Evolutionary conservation across 345 rosid species (phyloP).

Genomic region (Raphanus sativus): DNA sequence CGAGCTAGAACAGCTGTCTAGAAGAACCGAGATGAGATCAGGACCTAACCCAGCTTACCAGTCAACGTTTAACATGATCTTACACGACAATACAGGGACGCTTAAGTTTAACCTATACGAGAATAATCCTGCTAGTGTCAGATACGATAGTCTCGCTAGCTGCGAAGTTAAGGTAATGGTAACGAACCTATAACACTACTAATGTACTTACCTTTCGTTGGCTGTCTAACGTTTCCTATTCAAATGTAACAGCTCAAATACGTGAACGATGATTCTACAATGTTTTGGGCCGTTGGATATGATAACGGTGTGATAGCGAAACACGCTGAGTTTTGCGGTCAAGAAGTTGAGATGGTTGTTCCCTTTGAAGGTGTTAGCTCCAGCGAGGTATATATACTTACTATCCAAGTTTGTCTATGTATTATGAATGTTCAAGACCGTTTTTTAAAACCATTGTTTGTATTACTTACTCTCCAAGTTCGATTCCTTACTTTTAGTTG

Average conservation of each 20-base stretch:
- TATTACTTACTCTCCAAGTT: not conserved
- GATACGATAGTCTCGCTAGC: slow-evolving; percentile 68
- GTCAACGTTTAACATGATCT: slow-evolving; percentile 88
- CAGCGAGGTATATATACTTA: slow-evolving; percentile 64
- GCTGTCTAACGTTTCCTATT: slow-evolving; percentile 2
- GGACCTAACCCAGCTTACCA: slow-evolving; percentile 79
- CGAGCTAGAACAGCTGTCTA: slow-evolving; percentile 74
- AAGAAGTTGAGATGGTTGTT: slow-evolving; percentile 82
- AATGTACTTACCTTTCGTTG: not conserved
- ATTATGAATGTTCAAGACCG: not conserved
- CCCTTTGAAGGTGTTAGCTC: slow-evolving; percentile 79
- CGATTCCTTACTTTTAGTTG: slow-evolving; percentile 41
- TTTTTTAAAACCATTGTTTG: not conserved
- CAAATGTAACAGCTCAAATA: slow-evolving; percentile 61
- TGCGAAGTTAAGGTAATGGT: slow-evolving; percentile 84
- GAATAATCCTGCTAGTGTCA: slow-evolving; percentile 57
- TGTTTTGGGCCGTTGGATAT: slow-evolving; percentile 92
- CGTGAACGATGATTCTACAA: slow-evolving; percentile 80
- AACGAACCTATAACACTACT: not conserved
- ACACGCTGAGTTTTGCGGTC: slow-evolving; percentile 76
- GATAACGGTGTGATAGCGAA: slow-evolving; percentile 67
- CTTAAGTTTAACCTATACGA: slow-evolving; percentile 72
- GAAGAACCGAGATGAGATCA: slow-evolving; percentile 60
- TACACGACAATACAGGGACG: slow-evolving; percentile 74
- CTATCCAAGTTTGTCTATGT: not conserved